Base-by-base conservation (phyloP, 2,329 filamentous ascomycete species). In the Trichoderma sp. region DNA sequence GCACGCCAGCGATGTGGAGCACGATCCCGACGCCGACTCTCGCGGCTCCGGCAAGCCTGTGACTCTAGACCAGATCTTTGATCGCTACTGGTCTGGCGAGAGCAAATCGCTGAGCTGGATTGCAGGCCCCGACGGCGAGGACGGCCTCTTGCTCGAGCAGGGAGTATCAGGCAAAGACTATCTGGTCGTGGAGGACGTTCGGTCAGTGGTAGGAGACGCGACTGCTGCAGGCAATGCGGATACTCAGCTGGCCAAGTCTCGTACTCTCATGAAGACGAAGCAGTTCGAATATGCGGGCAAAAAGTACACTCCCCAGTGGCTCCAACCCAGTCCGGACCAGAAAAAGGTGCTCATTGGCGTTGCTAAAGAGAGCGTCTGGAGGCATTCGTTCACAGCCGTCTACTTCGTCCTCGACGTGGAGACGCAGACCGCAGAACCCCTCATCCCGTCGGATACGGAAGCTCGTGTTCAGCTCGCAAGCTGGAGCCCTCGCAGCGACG, bases 321-420 rank as follows among this genome's bases (percentile, higher is more conserved):
- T 89, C 3, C 90, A 88, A 84, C 93, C 96, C 2, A 97, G 93
- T 76, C 88, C 89, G 33, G 88, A 98, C 78, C 85, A 97, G 78
- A 93, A 90, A 75, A 95, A 92, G 78, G 93, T 99, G 3, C 85
- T 99, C 63, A 82, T 97, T n/a, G 86, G 89, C 61, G 93, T 93
- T 10, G 84, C 93, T 64, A 78, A 83, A 27, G 81, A 92, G 78
- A 88, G 88, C 75, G 94, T 96, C 75, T 99, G 94, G 91, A 89
- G 96, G 73, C 92, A 98, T 79, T 98, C 95, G 0, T 94, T 88
- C 76, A 94, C 90, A 11, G 95, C 91, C 0, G 84, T 87, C 31
- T 99, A 97, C 82, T 99, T 92, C 89, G 89, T 99, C 70, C 92
- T 97, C 73, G 92, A 99, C 77, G 96, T 99, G 31, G 88, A 87